Percentiles rank a stretch among this genome's conserved stretches.
Evolutionary conservation across 2,329 filamentous ascomycete genomes (phyloP).

Genomic region (Aurifilum marmelostoma): DNA sequence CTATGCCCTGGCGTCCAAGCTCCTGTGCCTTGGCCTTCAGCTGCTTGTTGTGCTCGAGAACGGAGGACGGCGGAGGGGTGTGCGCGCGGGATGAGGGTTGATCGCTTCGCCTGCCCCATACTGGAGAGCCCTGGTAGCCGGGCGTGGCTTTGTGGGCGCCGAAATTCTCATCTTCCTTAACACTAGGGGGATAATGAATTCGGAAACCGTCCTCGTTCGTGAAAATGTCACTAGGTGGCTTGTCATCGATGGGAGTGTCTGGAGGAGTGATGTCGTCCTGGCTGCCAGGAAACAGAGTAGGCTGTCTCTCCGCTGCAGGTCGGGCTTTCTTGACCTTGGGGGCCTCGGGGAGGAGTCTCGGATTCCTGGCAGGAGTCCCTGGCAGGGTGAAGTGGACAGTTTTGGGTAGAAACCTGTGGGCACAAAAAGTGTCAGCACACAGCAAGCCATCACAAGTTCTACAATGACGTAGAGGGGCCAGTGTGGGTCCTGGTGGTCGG

Average conservation of each 20-base stretch:
- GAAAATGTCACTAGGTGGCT: slow-evolving; percentile 51
- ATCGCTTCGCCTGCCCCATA: slow-evolving; percentile 75
- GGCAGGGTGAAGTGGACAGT: slow-evolving; percentile 84
- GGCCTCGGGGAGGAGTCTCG: slow-evolving; percentile 34
- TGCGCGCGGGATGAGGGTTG: slow-evolving; percentile 79
- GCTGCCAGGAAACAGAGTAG: slow-evolving; percentile 55
- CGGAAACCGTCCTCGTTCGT: slow-evolving; percentile 61
- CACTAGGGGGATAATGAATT: slow-evolving; percentile 53
- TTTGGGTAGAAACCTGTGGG: slow-evolving; percentile 84
- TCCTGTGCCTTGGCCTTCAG: slow-evolving; percentile 59
- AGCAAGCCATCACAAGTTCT: background rate
- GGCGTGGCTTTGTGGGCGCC: slow-evolving; percentile 57
- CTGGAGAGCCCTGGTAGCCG: slow-evolving; percentile 73
- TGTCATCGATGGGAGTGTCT: slow-evolving; percentile 56
- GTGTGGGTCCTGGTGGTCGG: slow-evolving; percentile 20
- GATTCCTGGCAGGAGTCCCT: slow-evolving; percentile 49
- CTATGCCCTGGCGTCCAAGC: slow-evolving; percentile 60
- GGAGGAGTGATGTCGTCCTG: slow-evolving; percentile 56
- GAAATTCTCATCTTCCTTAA: slow-evolving; percentile 37
- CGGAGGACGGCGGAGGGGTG: slow-evolving; percentile 70
- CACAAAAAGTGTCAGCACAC: background rate
- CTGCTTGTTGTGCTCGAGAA: slow-evolving; percentile 68
- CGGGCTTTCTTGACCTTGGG: slow-evolving; percentile 35
- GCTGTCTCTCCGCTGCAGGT: slow-evolving; percentile 43
- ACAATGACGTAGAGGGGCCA: slow-evolving; percentile 24